Evolutionary conservation across 805 yeast species (phyloP).

Genomic region (Suhomyces pyralidae): DNA sequence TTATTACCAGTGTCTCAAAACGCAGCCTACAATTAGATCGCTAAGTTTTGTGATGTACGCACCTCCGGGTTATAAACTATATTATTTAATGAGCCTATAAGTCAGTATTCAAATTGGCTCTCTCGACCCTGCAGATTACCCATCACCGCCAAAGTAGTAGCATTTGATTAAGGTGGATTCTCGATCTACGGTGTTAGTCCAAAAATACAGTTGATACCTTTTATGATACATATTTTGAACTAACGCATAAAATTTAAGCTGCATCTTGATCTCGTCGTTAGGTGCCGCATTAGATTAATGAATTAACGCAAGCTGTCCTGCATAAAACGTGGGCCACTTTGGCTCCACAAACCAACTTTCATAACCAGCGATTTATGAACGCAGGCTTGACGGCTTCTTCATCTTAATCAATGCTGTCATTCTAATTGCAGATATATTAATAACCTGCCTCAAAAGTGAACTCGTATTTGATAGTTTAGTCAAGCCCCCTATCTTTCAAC

Average conservation of each 20-base stretch:
- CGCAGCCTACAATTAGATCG: neutral
- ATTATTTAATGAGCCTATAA: neutral
- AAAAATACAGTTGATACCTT: too few relatives aligned
- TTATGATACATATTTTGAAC: neutral
- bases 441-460: neutral
- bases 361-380: neutral
- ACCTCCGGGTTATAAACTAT: neutral
- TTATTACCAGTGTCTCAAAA: neutral
- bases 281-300: neutral
- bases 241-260: neutral
- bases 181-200: neutral
- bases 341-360: neutral
- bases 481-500: neutral
- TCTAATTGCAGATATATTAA: neutral
- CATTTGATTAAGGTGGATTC: too few relatives aligned
- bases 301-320: neutral
- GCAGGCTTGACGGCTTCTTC: neutral
- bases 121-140: too few relatives aligned
- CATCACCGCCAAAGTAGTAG: too few relatives aligned
- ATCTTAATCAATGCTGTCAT: neutral
- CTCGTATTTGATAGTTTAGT: neutral
- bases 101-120: neutral
- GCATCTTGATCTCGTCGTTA: neutral
- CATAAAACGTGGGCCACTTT: neutral
- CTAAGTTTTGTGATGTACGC: neutral